Base-by-base conservation (phyloP, 306 rosid species). In the Abrus precatorius region DNA sequence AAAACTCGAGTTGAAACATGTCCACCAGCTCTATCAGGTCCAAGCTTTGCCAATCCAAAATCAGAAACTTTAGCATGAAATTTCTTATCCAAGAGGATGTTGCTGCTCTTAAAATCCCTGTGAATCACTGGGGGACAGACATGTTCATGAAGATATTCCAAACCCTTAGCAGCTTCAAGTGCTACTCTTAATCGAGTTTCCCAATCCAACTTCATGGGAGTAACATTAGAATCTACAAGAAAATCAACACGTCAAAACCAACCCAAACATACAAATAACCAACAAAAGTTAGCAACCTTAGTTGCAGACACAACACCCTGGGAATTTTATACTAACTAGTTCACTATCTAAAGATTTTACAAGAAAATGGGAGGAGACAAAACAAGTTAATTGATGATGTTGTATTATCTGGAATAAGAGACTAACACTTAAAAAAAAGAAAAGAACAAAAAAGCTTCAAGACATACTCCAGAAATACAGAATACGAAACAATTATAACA, bases 81-180 rank as follows among this genome's bases (percentile, higher is more conserved):
- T 28, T 85, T 85, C 87, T 77, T 91, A 86, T 91, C 99, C 79
- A 93, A 73, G 77, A 95, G 92, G 76, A 95, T 90, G 87, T 95
- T 95, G 86, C 99, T 95, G 84, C 98, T 93, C 88, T 95, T 95
- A 62, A 95, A 93, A 87, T 95, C 98, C 85, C 99, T 88, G 82
- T 95, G 99, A 76, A 93, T 95, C 67, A 95, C 96, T 4, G 99
- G 97, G 65, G 98, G 98, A 38, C 82, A 87, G 59, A 95, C 94
- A 41, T 93, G 94, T 84, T 95, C 99, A 43, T 95, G 99, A 81
- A 95, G 92, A 88, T 93, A 91, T 84, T 95, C 99, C 87, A 95
- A 83, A 69, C 96, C 99, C 84, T 86, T 93, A 1, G 99, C 99
- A 83, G 98, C 98, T 85, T 95, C 97, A 47, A 95, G 93, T 73